These are phyloP conservation scores for Cutaneotrichosporon arboriforme DNA, from an alignment of 1,284 basidiomycete genomes.

Conservation along the genomic window DNA sequence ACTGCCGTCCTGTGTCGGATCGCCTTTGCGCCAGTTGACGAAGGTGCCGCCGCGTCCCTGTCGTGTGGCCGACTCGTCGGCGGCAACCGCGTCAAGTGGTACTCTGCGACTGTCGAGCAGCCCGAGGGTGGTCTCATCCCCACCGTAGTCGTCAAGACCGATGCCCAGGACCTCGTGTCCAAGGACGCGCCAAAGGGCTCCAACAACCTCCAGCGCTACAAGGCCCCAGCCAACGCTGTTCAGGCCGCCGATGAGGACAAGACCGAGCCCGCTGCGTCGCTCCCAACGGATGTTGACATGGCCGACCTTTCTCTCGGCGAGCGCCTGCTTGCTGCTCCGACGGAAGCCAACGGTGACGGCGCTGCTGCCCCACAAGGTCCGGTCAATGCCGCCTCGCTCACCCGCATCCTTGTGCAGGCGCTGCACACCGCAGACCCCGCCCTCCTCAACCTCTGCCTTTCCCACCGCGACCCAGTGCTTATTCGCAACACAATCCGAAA, in stretches of 20 bases:
- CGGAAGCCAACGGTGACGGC: conserved; percentile 45
- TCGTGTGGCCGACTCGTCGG: conserved; percentile 60
- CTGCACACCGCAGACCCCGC: conserved; percentile 89
- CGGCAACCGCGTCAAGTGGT: conserved; percentile 64
- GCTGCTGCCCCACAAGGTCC: conserved; percentile 40
- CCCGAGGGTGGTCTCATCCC: conserved; percentile 48
- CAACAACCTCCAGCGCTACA: conserved; percentile 37
- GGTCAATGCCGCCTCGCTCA: conserved; percentile 79
- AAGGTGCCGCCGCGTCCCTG: conserved; percentile 55
- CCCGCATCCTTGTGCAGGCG: conserved; percentile 91
- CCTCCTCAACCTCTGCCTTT: conserved; percentile 79
- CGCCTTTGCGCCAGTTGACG: conserved; percentile 42
- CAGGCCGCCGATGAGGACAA: conserved; percentile 34
- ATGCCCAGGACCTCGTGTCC: conserved; percentile 49
- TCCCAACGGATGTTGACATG: conserved; percentile 66
- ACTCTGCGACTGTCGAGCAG: conserved; percentile 57
- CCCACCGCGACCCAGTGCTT: conserved; percentile 71
- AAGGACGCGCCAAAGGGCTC: conserved; percentile 25
- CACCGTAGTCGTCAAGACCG: conserved; percentile 50
- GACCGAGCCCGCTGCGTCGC: conserved; percentile 45
- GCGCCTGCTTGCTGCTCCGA: conserved; percentile 64
- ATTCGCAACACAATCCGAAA: conserved; percentile 84
- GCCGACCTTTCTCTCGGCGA: conserved; percentile 86
- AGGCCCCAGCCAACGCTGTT: conserved; percentile 31
- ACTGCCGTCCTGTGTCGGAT: conserved; percentile 27